These are phyloP conservation scores for Fusarium gaditjirri DNA, from an alignment of 2,329 filamentous ascomycete genomes.

Conservation along the genomic window DNA sequence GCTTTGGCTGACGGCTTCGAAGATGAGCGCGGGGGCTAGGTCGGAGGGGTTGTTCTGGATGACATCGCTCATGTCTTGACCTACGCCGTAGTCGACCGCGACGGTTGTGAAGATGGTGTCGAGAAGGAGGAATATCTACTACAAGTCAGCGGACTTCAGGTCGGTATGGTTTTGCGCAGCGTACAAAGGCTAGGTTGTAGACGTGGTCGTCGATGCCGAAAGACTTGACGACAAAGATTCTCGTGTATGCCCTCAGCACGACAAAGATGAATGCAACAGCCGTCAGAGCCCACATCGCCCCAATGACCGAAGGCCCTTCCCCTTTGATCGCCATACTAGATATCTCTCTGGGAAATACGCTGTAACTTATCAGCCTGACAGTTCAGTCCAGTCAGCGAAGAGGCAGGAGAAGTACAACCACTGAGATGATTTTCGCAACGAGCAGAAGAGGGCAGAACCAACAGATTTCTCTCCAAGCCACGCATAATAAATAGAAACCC, in stretches of 20 bases:
- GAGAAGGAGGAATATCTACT: slow-evolving; percentile 42
- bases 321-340: slow-evolving; percentile 28
- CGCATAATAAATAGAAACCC: not conserved
- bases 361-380: not conserved
- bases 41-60: slow-evolving; percentile 33
- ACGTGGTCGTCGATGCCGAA: slow-evolving; percentile 51
- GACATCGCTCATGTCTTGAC: slow-evolving; percentile 44
- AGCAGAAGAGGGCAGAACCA: not conserved
- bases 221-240: slow-evolving; percentile 44
- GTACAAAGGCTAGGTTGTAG: slow-evolving; percentile 43
- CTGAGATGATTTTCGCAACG: not conserved
- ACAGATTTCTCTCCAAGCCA: not conserved
- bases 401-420: not conserved
- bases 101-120: slow-evolving; percentile 50
- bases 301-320: slow-evolving; percentile 32
- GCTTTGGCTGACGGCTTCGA: slow-evolving; percentile 49
- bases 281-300: slow-evolving; percentile 46
- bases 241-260: slow-evolving; percentile 51
- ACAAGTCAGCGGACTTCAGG: not conserved
- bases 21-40: slow-evolving; percentile 43
- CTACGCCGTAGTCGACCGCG: slow-evolving; percentile 49
- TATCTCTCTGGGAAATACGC: not conserved
- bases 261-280: slow-evolving; percentile 46
- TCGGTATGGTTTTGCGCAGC: not conserved
- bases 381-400: not conserved